phyloP scores from a whole-genome alignment of 208 protist species.

The Crithidia sp. region DNA sequence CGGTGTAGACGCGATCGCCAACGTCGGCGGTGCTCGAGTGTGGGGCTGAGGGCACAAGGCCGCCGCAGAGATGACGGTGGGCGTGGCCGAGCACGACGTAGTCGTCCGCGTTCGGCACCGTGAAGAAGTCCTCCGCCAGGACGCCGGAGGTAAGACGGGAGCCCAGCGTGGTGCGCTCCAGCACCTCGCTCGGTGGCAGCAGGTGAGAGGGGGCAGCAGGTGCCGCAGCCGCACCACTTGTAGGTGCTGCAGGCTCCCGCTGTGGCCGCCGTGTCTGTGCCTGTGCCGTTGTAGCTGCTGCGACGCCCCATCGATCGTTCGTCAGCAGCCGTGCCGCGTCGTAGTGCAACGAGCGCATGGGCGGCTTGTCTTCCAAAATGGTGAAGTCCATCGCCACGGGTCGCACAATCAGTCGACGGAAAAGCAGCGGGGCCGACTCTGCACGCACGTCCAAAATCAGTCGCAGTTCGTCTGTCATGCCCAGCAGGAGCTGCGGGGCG shows the following conservation, averaged over 20 bases:
- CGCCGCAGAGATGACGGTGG: conserved; percentile 53
- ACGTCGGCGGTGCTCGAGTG: conserved; percentile 47
- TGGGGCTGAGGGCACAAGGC: conserved; percentile 54
- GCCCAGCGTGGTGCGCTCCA: conserved; percentile 70
- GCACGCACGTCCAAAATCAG: conserved; percentile 72
- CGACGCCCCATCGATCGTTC: conserved; percentile 56
- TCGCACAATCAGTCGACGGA: conserved; percentile 74
- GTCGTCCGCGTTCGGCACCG: conserved; percentile 50
- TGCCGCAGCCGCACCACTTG: too few relatives aligned
- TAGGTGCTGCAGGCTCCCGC: background rate
- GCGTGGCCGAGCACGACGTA: conserved; percentile 78
- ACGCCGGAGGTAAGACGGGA: conserved; percentile 57
- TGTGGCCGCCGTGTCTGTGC: background rate
- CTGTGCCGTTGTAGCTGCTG: conserved; percentile 7
- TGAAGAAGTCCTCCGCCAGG: conserved; percentile 75
- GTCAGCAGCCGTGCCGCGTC: conserved; percentile 74
- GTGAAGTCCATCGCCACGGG: conserved; percentile 65
- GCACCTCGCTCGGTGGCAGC: conserved; percentile 32
- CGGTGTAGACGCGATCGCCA: conserved; percentile 72
- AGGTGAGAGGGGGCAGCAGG: conserved; percentile 1
- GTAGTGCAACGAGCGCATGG: conserved; percentile 65
- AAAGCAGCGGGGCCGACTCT: conserved; percentile 62
- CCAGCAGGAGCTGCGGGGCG: conserved; percentile 73
- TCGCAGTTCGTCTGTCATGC: conserved; percentile 54
- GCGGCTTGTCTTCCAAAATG: conserved; percentile 82